Evolutionary conservation across 1,284 basidiomycete genomes (phyloP).

Genomic region (Pisolithus thermaeus): DNA sequence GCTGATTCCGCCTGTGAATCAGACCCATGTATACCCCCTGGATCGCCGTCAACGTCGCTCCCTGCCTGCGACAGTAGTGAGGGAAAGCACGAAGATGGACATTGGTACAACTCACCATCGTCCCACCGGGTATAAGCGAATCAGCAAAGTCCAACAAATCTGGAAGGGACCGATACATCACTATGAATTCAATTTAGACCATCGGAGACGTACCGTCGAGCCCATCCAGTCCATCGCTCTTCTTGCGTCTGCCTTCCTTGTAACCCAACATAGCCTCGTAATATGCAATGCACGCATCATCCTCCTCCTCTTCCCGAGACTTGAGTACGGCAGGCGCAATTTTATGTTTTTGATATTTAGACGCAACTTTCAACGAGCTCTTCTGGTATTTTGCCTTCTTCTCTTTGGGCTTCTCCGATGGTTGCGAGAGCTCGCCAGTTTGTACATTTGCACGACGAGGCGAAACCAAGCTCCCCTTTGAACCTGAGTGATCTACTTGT

Average conservation of each 20-base stretch:
- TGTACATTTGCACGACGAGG: background rate
- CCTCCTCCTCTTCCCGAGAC: constrained; percentile 47
- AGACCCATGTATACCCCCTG: background rate
- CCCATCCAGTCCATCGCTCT: constrained; percentile 51
- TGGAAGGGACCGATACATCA: constrained; percentile 16
- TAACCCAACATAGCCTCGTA: constrained; percentile 69
- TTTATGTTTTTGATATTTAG: constrained; percentile 17
- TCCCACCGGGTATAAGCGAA: constrained; percentile 17
- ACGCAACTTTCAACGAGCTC: constrained; percentile 21
- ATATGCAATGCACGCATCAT: constrained; percentile 75
- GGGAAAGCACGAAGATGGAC: background rate
- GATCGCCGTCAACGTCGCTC: background rate
- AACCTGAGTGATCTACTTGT: constrained; percentile 1
- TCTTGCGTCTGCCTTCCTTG: constrained; percentile 30
- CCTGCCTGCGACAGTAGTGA: background rate
- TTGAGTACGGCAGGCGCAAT: constrained; percentile 14
- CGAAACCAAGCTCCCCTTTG: background rate
- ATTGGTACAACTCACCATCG: constrained; percentile 7
- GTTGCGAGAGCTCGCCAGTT: background rate
- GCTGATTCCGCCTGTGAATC: background rate
- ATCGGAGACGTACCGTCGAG: constrained; percentile 44
- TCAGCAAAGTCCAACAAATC: constrained; percentile 51
- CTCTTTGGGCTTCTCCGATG: constrained; percentile 5
- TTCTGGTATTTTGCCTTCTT: constrained; percentile 26
- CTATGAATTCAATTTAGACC: background rate